Conservation (phyloP, 164 flowering plant species). For the Macadamia tetraphylla region DNA sequence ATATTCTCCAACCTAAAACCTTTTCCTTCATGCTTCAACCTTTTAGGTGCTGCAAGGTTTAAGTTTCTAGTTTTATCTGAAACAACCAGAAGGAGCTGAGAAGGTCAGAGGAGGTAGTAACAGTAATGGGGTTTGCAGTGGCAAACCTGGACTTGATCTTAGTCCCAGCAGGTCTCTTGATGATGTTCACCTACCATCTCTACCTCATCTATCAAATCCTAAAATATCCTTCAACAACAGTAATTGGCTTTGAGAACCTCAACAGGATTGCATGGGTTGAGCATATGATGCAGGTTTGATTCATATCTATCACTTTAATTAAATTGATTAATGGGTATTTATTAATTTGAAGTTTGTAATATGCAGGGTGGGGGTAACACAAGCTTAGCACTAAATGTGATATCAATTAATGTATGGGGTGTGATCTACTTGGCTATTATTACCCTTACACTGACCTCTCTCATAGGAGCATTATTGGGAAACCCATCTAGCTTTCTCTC, state of each 20-base stretch:
- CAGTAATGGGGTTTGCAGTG: conserved; percentile 30
- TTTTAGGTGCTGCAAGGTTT: too few relatives aligned
- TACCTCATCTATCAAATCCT: conserved; percentile 48
- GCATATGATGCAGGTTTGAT: conserved; percentile 51
- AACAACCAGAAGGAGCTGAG: too few relatives aligned
- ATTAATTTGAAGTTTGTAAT: background rate
- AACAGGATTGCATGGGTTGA: conserved; percentile 61
- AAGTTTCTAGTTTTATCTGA: too few relatives aligned
- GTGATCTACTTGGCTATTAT: conserved; percentile 44
- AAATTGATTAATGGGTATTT: too few relatives aligned
- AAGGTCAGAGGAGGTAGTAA: background rate
- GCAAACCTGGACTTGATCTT: conserved; percentile 50
- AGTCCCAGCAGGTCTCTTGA: conserved; percentile 54
- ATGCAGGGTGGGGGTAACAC: conserved; percentile 35
- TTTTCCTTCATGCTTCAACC: too few relatives aligned
- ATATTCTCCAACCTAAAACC: too few relatives aligned
- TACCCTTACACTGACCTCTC: conserved; percentile 45
- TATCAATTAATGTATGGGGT: conserved; percentile 41
- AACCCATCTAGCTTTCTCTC: conserved; percentile 33
- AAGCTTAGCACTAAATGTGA: conserved; percentile 32
- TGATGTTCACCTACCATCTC: conserved; percentile 62
- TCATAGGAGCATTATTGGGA: conserved; percentile 66
- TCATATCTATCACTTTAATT: too few relatives aligned
- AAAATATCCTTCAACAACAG: conserved; percentile 38
- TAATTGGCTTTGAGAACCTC: conserved; percentile 70